Percentiles rank a stretch among this genome's conserved stretches.
These are phyloP conservation scores for Obelidium mucronatum DNA, from an alignment of 192 early-diverging fungal species.

Conservation along the genomic window DNA sequence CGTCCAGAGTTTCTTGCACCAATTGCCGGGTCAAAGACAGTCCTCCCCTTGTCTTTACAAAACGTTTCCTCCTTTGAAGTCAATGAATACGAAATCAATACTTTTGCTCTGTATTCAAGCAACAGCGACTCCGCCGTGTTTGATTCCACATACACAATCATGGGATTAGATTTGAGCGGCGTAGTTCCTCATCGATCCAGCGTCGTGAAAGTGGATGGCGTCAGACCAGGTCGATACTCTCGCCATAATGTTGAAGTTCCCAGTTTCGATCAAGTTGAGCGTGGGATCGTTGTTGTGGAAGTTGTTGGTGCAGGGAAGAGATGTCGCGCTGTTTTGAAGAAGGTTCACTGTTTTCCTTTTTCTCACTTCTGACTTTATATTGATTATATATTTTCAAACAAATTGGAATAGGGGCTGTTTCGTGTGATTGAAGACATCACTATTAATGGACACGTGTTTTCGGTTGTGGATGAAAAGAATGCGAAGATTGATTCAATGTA, in stretches of 20 bases:
- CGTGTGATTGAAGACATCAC: conserved; percentile 4
- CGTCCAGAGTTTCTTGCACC: conserved; percentile 2
- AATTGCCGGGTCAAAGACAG: background rate
- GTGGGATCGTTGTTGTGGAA: conserved; percentile 21
- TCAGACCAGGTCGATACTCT: background rate
- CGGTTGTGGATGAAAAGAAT: conserved; percentile 9
- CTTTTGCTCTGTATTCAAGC: conserved; percentile 3
- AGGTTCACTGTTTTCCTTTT: background rate
- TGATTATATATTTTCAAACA: background rate
- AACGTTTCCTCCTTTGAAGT: conserved; percentile 13
- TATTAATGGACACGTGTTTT: conserved; percentile 13
- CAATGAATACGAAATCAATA: conserved; percentile 22
- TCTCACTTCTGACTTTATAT: background rate
- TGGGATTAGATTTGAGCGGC: conserved; percentile 27
- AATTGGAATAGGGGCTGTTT: background rate
- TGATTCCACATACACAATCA: background rate
- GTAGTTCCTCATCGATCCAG: conserved; percentile 17
- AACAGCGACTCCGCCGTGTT: background rate
- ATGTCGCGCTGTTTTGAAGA: conserved; percentile 15
- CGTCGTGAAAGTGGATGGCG: background rate
- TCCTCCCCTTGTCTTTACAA: background rate
- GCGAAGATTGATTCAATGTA: background rate
- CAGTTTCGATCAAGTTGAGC: background rate
- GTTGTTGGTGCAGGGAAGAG: conserved; percentile 18
- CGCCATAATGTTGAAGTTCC: background rate